These are phyloP conservation scores for Lolium rigidum DNA, from an alignment of 176 grass and related monocot species.

Conservation along the genomic window DNA sequence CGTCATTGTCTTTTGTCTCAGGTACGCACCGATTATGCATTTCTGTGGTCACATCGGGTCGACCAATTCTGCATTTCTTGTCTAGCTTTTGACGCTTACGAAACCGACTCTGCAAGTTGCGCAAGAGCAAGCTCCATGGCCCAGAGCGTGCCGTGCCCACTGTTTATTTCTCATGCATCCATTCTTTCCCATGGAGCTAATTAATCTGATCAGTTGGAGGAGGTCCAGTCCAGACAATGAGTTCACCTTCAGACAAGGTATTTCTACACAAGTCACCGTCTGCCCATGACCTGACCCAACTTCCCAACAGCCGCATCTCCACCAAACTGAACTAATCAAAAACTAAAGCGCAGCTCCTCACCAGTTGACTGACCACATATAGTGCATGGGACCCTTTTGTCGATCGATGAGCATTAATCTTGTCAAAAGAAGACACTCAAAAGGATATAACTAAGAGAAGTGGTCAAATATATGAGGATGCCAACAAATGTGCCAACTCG, in stretches of 20 bases:
- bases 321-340: background rate
- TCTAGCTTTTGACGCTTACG: too few relatives aligned
- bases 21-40: too few relatives aligned
- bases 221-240: slow-evolving; percentile 4
- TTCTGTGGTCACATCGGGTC: too few relatives aligned
- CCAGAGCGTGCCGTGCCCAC: background rate
- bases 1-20: too few relatives aligned
- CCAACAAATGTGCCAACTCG: background rate
- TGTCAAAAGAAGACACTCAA: too few relatives aligned
- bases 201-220: background rate
- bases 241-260: background rate
- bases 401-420: too few relatives aligned
- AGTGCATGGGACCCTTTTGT: too few relatives aligned
- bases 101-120: background rate
- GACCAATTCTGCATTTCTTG: too few relatives aligned
- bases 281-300: background rate
- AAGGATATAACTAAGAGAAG: too few relatives aligned
- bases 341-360: background rate
- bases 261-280: slow-evolving; percentile 30
- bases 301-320: background rate
- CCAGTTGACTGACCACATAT: background rate
- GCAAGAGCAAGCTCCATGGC: background rate
- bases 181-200: background rate
- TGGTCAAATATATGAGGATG: background rate
- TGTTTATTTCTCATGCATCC: background rate